Evolutionary conservation across 495 filamentous ascomycete genomes (phyloP).

Genomic region (Aspergillus funiculosus): DNA sequence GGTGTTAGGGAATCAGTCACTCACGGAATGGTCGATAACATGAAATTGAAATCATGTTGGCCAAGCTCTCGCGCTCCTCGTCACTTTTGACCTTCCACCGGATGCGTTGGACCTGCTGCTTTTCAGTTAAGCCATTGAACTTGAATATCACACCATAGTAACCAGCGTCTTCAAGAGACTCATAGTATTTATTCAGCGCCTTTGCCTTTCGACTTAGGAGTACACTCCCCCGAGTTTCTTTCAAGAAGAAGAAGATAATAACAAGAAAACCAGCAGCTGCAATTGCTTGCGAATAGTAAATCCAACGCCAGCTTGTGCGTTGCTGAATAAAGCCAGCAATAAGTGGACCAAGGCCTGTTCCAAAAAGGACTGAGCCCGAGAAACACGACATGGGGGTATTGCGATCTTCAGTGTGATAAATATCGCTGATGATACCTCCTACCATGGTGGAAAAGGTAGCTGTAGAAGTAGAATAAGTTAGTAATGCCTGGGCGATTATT

Average conservation of each 20-base stretch:
- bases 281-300: slow-evolving; percentile 84
- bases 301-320: slow-evolving; percentile 72
- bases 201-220: slow-evolving; percentile 72
- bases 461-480: not conserved
- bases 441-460: slow-evolving; percentile 87
- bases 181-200: slow-evolving; percentile 74
- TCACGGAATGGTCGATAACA: slow-evolving; percentile 68
- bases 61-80: slow-evolving; percentile 66
- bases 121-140: slow-evolving; percentile 27
- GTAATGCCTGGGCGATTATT: slow-evolving; percentile 9
- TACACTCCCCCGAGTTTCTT: slow-evolving; percentile 79
- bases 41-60: slow-evolving; percentile 69
- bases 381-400: slow-evolving; percentile 91
- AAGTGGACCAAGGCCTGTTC: slow-evolving; percentile 77
- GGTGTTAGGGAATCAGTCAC: slow-evolving; percentile 13
- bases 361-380: slow-evolving; percentile 66
- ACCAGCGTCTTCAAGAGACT: slow-evolving; percentile 59
- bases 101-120: slow-evolving; percentile 51
- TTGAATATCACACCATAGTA: slow-evolving; percentile 53
- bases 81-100: slow-evolving; percentile 84
- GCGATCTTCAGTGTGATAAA: slow-evolving; percentile 71
- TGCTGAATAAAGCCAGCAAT: slow-evolving; percentile 65
- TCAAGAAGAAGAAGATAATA: slow-evolving; percentile 60
- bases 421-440: slow-evolving; percentile 84
- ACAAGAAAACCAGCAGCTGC: slow-evolving; percentile 57